A percentile compares a stretch with the other conserved stretches of the same genome.
phyloP scores from a whole-genome alignment of 1,284 basidiomycete species.

The Marasmius tenuissimus region DNA sequence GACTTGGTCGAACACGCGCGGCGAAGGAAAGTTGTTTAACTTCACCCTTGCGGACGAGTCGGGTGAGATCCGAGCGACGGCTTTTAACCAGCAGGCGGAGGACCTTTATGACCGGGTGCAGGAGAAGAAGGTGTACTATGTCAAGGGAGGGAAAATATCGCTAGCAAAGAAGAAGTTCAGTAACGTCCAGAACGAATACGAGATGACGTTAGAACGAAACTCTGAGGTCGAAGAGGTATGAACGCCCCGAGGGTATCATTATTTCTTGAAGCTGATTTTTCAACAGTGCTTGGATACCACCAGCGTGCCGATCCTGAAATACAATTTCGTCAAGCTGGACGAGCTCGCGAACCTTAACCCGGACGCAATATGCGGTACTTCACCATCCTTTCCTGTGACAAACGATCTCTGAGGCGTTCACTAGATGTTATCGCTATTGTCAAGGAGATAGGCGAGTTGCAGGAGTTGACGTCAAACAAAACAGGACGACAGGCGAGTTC shows the following conservation, averaged over 20 bases:
- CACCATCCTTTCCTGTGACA: background rate
- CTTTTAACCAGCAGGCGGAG: conserved; percentile 89
- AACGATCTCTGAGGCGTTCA: conserved; percentile 18
- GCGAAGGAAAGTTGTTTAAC: conserved; percentile 95
- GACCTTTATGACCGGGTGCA: conserved; percentile 82
- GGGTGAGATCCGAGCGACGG: conserved; percentile 91
- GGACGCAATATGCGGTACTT: conserved; percentile 77
- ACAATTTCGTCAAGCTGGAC: conserved; percentile 76
- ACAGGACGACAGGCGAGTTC: conserved; percentile 63
- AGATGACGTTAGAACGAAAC: conserved; percentile 83
- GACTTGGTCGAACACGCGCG: conserved; percentile 86
- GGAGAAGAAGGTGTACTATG: conserved; percentile 92
- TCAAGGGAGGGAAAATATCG: conserved; percentile 90
- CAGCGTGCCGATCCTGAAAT: conserved; percentile 80
- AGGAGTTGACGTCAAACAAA: conserved; percentile 73
- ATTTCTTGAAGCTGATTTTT: conserved; percentile 6
- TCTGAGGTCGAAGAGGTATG: conserved; percentile 82
- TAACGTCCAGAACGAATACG: conserved; percentile 91
- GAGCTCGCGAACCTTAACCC: conserved; percentile 68
- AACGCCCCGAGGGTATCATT: background rate
- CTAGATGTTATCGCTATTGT: conserved; percentile 88
- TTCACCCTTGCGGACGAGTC: conserved; percentile 95
- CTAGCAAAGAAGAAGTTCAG: conserved; percentile 98
- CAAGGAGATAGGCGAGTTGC: conserved; percentile 73
- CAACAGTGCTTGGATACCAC: conserved; percentile 73